Evolutionary conservation across 106 monocot species (phyloP).

Genomic region (Acorus gramineus): DNA sequence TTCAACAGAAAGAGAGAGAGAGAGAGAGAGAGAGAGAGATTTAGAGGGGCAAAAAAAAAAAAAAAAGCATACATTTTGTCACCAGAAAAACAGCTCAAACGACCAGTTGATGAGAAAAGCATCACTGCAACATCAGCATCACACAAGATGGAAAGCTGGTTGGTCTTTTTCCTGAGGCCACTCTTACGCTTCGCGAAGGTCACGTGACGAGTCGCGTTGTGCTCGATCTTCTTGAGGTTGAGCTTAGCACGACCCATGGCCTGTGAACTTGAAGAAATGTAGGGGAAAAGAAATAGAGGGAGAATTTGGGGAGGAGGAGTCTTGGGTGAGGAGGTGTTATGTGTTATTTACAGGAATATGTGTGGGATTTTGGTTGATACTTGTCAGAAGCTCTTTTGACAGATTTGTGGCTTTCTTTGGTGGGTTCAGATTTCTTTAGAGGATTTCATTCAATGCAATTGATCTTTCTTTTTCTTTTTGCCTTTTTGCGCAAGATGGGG

Average conservation of each 20-base stretch:
- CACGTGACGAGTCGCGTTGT: slow-evolving; percentile 70
- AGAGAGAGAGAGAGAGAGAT: too few species aligned
- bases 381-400: too few species aligned
- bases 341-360: too few species aligned
- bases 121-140: slow-evolving; percentile 83
- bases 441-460: too few species aligned
- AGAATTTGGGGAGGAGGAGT: not conserved
- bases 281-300: not conserved
- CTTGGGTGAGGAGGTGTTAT: too few species aligned
- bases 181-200: slow-evolving; percentile 85
- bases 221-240: slow-evolving; percentile 78
- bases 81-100: slow-evolving; percentile 83
- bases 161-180: slow-evolving; percentile 93
- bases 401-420: too few species aligned
- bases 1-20: not conserved
- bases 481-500: too few species aligned
- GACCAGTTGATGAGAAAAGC: slow-evolving; percentile 84
- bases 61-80: too few species aligned
- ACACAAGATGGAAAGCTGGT: slow-evolving; percentile 88
- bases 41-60: too few species aligned
- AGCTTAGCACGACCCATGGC: slow-evolving; percentile 82
- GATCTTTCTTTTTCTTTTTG: too few species aligned
- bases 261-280: not conserved
- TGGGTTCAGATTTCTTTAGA: too few species aligned
- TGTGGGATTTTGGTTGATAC: too few species aligned